Base-by-base conservation (phyloP, 2,329 filamentous ascomycete genomes). In the Ambrosiella xylebori region DNA sequence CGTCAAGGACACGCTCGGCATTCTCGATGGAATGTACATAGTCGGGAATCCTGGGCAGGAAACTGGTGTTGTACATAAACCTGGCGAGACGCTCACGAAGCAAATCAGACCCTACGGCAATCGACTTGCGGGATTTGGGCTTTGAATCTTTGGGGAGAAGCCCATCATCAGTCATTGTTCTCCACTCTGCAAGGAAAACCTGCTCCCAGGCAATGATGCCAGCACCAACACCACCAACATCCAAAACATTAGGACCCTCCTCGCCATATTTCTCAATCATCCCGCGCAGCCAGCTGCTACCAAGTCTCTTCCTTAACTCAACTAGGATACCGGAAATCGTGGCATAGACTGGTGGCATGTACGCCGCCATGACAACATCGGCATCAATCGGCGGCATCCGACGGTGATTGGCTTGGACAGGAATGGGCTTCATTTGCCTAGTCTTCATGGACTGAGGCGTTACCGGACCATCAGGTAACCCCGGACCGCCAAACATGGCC, bases 41-140 rank as follows among this genome's bases (percentile, higher is more conserved):
- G 65, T 97, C 88, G 0, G 93, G 93, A n/a, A 97, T 73, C 3
- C 90, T 82, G 7, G 91, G 90, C 7, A 98, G 76, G 66, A 98
- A 96, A 0, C 86, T 94, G 0, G 93, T 97, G 67, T 96, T 85
- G 41, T 94, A 78, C 11, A 98, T 73, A 62, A 97, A 79, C 15
- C 74, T 75, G 63, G 88, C 88, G 27, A 88, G 76, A 38, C 89
- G 84, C 58, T 86, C 76, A 15, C 89, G 81, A 36, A 98, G 74
- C 1, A 81, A 73, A 61, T 88, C 80, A 0, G 88, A 86, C 0
- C 83, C 88, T 1, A 86, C 81, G 2, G 97, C 72, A 1, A 95
- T 89, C 0, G 88, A 90, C 57, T 86, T 85, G 67, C 85, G 88
- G 1, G 88, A 86, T 2, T 78, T 74, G 0, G 82, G 79, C 27